Evolutionary conservation across 2,329 filamentous ascomycete species (phyloP), one percentile per base, ranked within the genome.

Genomic region (Pleomassaria siparia): DNA sequence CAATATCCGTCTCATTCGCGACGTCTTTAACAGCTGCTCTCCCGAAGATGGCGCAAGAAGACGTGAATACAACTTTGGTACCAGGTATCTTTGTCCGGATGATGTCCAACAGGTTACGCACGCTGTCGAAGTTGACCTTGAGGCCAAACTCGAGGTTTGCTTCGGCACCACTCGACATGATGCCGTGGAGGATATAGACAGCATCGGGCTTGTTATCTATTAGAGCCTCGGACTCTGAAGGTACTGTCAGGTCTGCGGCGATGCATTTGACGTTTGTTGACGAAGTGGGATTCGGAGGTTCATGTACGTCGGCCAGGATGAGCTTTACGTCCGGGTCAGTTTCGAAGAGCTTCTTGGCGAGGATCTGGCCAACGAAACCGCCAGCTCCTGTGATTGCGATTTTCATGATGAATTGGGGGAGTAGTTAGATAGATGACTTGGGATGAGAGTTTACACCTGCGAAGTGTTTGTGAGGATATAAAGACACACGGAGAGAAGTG

Each of bases 141-240:
- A 84, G 73, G 2, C 81, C 82, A 1, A 84, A 72, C 42, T 81
- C 79, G 53, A 80, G 82, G 67, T 85, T 77, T 33, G 80, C 79
- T 67, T 86, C 83, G 13, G 81, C 80, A 5, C 81, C 82, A 11
- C 79, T 78, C 0, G 82, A 85, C 83, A 86, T 86, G 73, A 86
- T 84, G 52, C 83, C 83, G 66, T 86, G 83, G 64, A 86, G 81
- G 57, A 84, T 73, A 69, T 83, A 86, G 12, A 69, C 57, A 3
- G 60, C 66, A 57, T 68, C 66, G 6, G 66, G 66, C n/a, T 47
- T 42, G 39, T 56, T 55, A 12, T 58, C 55, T 15, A 69, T 60
- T 7, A 70, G 47, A 1, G 50, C 49, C 28, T 62, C 49, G 30
- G 57, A 62, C 13, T 59, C 52, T 28, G 62, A 47, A 2, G 55